A percentile compares a stretch with the other conserved stretches of the same genome.
Evolutionary conservation across 495 filamentous ascomycete species (phyloP).

Genomic region (Oidiodendron maius): DNA sequence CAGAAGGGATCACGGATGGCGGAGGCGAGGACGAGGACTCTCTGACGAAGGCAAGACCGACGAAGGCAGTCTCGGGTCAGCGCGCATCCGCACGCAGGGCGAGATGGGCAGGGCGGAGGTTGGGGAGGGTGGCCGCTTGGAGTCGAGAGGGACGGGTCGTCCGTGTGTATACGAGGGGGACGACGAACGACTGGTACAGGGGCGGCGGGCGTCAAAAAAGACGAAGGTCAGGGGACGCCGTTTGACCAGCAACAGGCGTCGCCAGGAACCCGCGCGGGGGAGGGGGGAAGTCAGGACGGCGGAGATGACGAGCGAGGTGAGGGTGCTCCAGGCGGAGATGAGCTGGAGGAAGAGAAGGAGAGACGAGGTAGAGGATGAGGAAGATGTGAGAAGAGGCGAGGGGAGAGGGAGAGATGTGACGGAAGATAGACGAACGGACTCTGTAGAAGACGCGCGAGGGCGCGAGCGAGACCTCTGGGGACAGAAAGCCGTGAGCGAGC

Average conservation of each 20-base stretch:
- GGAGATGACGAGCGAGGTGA: not conserved
- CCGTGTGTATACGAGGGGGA: not conserved
- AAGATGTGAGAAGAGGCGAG: not conserved
- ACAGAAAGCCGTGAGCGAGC: no score
- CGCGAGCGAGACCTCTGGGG: no score
- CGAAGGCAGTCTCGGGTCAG: slow-evolving; percentile 31
- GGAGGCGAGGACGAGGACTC: no score
- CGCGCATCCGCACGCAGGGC: no score
- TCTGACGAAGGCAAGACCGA: no score
- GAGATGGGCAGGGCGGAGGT: slow-evolving; percentile 76
- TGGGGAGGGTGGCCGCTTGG: slow-evolving; percentile 18
- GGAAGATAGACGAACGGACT: no score
- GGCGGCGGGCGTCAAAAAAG: slow-evolving; percentile 6
- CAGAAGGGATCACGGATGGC: no score
- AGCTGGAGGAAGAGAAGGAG: not conserved
- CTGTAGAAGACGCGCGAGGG: no score
- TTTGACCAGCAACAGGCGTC: slow-evolving; percentile 1
- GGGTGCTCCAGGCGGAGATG: not conserved
- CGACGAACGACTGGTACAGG: not conserved
- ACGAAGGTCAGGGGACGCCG: not conserved
- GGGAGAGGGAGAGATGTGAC: not conserved
- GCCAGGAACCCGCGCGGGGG: not conserved
- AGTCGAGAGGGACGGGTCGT: slow-evolving; percentile 10
- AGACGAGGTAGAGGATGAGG: not conserved
- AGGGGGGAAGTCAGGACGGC: not conserved